These are phyloP conservation scores for Fragilariopsis cylindrus DNA, from an alignment of 108 stramenopile species.

Conservation along the genomic window DNA sequence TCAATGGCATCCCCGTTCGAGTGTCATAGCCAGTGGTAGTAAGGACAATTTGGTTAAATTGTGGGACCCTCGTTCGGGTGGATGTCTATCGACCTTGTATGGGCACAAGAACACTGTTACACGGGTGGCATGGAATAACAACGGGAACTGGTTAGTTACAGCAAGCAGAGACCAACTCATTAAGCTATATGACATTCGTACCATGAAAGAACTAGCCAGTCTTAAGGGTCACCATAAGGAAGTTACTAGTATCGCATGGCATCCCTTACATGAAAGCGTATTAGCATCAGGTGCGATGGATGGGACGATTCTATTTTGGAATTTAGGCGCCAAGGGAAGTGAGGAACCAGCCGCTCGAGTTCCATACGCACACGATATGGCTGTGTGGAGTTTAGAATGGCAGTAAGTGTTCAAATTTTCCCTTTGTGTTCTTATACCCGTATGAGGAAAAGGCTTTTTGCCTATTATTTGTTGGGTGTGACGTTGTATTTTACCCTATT, in stretches of 20 bases:
- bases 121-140: slow-evolving; percentile 93
- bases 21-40: slow-evolving; percentile 86
- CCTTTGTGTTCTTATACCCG: not conserved
- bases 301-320: slow-evolving; percentile 94
- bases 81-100: slow-evolving; percentile 83
- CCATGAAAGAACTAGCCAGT: slow-evolving; percentile 86
- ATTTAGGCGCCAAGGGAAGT: slow-evolving; percentile 84
- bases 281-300: slow-evolving; percentile 93
- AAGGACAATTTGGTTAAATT: slow-evolving; percentile 94
- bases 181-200: slow-evolving; percentile 94
- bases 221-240: slow-evolving; percentile 91
- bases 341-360: slow-evolving; percentile 80
- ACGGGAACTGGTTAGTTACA: slow-evolving; percentile 96
- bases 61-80: slow-evolving; percentile 94
- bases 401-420: slow-evolving; percentile 35
- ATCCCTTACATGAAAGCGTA: slow-evolving; percentile 91
- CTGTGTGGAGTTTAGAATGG: slow-evolving; percentile 97
- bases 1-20: slow-evolving; percentile 92
- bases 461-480: no score
- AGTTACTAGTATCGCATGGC: slow-evolving; percentile 93
- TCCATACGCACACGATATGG: slow-evolving; percentile 94
- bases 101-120: slow-evolving; percentile 96
- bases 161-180: slow-evolving; percentile 91
- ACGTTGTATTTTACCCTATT: no score
- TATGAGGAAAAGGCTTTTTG: no score